phyloP scores from a whole-genome alignment of 768 basidiomycete species.

The Tylopilus intermedius region DNA sequence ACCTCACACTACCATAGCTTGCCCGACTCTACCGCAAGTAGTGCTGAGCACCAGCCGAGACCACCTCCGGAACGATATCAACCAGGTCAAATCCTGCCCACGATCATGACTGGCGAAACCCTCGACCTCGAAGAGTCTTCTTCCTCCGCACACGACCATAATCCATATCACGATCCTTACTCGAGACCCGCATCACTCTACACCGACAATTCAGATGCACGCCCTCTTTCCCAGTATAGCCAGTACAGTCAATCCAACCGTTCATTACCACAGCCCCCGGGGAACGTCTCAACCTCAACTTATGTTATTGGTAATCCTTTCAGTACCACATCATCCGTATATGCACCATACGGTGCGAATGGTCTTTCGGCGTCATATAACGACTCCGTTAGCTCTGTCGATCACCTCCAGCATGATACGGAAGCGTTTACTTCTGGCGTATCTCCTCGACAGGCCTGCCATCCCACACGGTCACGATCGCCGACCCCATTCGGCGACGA shows the following conservation, averaged over 20 bases:
- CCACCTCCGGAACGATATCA: constrained; percentile 41
- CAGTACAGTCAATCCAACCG: constrained; percentile 37
- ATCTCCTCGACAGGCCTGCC: constrained; percentile 44
- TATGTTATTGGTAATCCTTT: constrained; percentile 26
- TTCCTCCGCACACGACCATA: constrained; percentile 27
- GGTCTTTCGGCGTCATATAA: constrained; percentile 34
- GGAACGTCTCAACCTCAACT: background rate
- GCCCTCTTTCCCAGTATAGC: constrained; percentile 32
- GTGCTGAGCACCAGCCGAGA: background rate
- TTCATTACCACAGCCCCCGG: constrained; percentile 23
- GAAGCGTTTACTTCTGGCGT: constrained; percentile 69
- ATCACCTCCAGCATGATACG: constrained; percentile 60
- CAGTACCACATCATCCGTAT: constrained; percentile 10
- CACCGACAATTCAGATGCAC: constrained; percentile 26
- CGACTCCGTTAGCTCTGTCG: constrained; percentile 32
- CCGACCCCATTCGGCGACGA: constrained; percentile 73
- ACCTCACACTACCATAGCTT: constrained; percentile 1
- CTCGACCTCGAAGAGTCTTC: constrained; percentile 44
- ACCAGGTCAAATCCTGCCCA: constrained; percentile 56
- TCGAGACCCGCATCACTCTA: constrained; percentile 26
- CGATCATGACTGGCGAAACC: constrained; percentile 63
- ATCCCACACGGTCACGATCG: constrained; percentile 62
- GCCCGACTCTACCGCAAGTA: background rate
- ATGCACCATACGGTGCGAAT: constrained; percentile 10
- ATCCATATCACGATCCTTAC: constrained; percentile 26